Evolutionary conservation across 116 monocot genomes (phyloP), one percentile per base, ranked within the genome.

Genomic region (Papilionanthe hybrid): DNA sequence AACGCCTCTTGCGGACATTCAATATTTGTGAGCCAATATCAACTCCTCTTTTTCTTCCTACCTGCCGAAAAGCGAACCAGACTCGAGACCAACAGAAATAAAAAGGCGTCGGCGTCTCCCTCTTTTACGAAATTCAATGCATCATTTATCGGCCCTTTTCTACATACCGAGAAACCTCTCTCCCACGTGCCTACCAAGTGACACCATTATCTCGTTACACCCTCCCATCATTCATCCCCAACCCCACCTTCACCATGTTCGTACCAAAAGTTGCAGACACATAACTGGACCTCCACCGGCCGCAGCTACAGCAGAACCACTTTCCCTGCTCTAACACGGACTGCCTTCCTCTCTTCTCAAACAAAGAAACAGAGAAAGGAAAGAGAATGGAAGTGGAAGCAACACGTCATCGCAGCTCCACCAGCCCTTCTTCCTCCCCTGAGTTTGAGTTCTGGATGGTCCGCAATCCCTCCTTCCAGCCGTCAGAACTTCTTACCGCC

Each of bases 361-460:
- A 11, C 11, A 3, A 18, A 53, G 15, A 53, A 18, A 13, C 17
- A 65, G 11, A 19, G 4, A 18, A 27, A 4, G 4, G 1, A 66
- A 19, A 6, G 2, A 43, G 1, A 25, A 82, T 82, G 82, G 82
- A 78, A 48, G 42, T 78, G 18, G 78, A 69, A 25, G 5, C 79
- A 27, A 77, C 80, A 47, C 76, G 82, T 55, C 53, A 77, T 18
- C 80, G 77, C 77, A 75, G 80, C 81, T 58, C 17, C 55, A 28
- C 22, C 76, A 76, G 76, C 12, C 27, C 63, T 22, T 69, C 86
- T 17, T 88, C 91, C 6, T 86, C 90, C 0, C 86, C 91, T 22
- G 94, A 94, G 85, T 94, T 94, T 82, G 88, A 91, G 87, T 94
- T 94, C 86, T 91, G 91, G 93, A 79, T 77, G 79, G 71, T 85